These are phyloP conservation scores for Magnolia changhungtana DNA, from an alignment of 164 flowering plant genomes.

Conservation along the genomic window DNA sequence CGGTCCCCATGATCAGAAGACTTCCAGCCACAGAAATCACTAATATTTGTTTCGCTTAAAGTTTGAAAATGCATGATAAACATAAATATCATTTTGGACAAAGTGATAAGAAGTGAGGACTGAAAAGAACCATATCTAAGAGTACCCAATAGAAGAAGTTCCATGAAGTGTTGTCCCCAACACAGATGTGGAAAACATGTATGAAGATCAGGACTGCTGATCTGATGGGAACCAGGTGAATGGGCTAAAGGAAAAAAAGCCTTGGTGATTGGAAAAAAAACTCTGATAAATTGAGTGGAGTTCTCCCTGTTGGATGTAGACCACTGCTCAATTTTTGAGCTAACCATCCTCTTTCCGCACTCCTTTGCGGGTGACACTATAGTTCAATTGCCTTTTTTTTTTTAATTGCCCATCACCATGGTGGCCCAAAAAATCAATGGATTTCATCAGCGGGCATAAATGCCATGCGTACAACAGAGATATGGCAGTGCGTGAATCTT, in stretches of 20 bases:
- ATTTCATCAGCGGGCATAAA: background rate
- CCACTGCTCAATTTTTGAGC: background rate
- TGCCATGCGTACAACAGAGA: background rate
- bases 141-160: background rate
- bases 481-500: background rate
- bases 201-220: background rate
- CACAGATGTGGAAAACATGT: background rate
- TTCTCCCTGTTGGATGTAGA: too few relatives aligned
- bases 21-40: background rate
- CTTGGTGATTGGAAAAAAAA: background rate
- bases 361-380: background rate
- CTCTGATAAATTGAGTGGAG: too few relatives aligned
- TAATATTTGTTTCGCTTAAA: background rate
- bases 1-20: constrained; percentile 1
- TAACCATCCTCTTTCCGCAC: background rate
- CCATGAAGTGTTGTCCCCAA: background rate
- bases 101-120: too few relatives aligned
- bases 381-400: background rate
- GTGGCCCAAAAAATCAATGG: background rate
- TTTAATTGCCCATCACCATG: background rate
- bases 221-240: background rate
- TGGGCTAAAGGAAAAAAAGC: background rate
- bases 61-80: background rate
- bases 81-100: too few relatives aligned
- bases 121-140: background rate